Evolutionary conservation across 257 asterid species (phyloP).

Genomic region (Ilex asprella): DNA sequence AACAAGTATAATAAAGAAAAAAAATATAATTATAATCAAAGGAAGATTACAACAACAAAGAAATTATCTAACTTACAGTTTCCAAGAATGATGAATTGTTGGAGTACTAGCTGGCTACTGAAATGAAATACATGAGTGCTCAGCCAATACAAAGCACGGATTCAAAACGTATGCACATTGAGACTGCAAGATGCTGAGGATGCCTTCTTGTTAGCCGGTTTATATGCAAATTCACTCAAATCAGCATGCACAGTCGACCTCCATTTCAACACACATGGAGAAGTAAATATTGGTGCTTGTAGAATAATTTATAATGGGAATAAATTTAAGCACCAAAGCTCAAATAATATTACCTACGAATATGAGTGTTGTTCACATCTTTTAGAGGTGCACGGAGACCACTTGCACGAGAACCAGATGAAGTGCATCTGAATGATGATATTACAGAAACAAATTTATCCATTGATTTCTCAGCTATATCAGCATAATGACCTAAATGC

Average conservation of each 20-base stretch:
- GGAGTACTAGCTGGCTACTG: no score
- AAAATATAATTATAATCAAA: no score
- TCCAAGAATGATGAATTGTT: no score
- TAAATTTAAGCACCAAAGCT: background rate
- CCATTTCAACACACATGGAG: constrained; percentile 6
- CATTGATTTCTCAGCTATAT: constrained; percentile 80
- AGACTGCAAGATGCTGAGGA: constrained; percentile 26
- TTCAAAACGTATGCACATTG: background rate
- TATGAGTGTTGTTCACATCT: constrained; percentile 56
- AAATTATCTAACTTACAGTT: no score
- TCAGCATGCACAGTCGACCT: constrained; percentile 34
- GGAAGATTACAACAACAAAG: no score
- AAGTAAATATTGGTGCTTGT: constrained; percentile 4
- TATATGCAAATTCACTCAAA: constrained; percentile 37
- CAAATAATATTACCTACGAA: constrained; percentile 36
- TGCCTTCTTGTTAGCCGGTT: constrained; percentile 27
- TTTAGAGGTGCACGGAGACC: constrained; percentile 95
- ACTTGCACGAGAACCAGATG: constrained; percentile 83
- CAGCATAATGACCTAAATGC: constrained; percentile 65
- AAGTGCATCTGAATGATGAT: constrained; percentile 69
- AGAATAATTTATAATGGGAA: background rate
- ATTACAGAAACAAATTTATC: constrained; percentile 68
- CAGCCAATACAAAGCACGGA: no score
- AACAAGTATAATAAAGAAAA: no score
- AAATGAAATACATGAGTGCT: no score